Evolutionary conservation across 345 rosid genomes (phyloP).

Genomic region (Camelina neglecta): DNA sequence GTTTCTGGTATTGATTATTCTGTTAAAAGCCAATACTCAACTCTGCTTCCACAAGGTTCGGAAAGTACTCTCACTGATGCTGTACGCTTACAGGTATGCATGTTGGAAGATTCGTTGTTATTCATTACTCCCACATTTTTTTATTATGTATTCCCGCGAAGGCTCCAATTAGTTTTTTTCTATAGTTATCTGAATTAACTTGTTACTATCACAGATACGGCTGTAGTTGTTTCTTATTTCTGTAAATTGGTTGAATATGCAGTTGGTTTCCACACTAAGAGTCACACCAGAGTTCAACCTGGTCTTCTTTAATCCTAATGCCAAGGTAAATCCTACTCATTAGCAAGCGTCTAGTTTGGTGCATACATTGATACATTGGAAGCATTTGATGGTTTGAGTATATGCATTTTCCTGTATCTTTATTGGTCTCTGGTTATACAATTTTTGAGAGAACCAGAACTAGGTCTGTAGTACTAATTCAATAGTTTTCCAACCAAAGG

Average conservation of each 20-base stretch:
- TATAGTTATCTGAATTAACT: neutral
- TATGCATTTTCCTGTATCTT: neutral
- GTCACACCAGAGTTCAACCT: constrained; percentile 81
- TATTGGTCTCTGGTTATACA: constrained; percentile 13
- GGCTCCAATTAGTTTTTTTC: neutral
- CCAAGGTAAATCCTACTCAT: constrained; percentile 63
- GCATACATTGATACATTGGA: constrained; percentile 7
- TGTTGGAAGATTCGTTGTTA: constrained; percentile 16
- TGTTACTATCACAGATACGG: neutral
- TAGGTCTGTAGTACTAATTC: constrained; percentile 16
- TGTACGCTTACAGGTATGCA: constrained; percentile 72
- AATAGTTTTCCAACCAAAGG: constrained; percentile 53
- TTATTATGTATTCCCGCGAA: neutral
- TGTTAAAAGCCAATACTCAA: constrained; percentile 44
- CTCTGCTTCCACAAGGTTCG: constrained; percentile 53
- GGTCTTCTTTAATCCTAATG: constrained; percentile 71
- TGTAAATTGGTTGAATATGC: constrained; percentile 50
- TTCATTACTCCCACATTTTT: constrained; percentile 8
- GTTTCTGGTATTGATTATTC: constrained; percentile 60
- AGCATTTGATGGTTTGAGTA: neutral
- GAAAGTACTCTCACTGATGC: constrained; percentile 69
- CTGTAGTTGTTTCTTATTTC: constrained; percentile 33
- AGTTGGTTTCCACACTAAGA: constrained; percentile 86
- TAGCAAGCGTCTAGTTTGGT: neutral
- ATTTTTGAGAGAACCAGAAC: constrained; percentile 16